Conservation (phyloP, 75 land plant genomes). For the Cryptomeria japonica region DNA sequence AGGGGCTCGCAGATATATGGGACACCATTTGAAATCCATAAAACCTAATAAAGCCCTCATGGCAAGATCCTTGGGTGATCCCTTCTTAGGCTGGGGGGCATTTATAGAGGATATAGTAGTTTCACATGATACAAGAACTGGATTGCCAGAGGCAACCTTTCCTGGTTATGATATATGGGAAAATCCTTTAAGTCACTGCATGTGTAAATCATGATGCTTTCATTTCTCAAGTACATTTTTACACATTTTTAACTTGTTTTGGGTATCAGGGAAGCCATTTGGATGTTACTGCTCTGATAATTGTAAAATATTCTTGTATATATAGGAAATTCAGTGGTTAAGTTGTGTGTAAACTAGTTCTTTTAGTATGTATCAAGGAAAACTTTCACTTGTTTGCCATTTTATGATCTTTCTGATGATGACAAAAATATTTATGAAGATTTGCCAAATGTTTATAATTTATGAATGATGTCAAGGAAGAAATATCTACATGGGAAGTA, state of each 20-base stretch:
- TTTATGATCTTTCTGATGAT: neutral
- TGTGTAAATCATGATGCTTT: constrained; percentile 67
- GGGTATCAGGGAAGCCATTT: neutral
- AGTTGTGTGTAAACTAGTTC: neutral
- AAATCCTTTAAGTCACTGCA: constrained; percentile 90
- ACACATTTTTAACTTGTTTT: neutral
- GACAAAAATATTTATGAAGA: neutral
- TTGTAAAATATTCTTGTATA: neutral
- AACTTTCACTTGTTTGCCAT: neutral
- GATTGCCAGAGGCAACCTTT: constrained; percentile 88
- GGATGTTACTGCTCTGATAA: neutral
- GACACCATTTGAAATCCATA: constrained; percentile 84
- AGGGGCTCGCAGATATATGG: constrained; percentile 85
- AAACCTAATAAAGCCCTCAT: constrained; percentile 94
- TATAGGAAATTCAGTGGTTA: neutral
- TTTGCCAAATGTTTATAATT: too few relatives aligned
- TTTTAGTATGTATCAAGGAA: neutral
- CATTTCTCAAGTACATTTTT: neutral
- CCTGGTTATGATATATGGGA: constrained; percentile 93
- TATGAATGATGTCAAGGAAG: too few relatives aligned
- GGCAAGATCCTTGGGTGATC: constrained; percentile 94
- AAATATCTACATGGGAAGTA: too few relatives aligned
- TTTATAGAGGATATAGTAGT: constrained; percentile 79
- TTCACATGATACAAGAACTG: constrained; percentile 88
- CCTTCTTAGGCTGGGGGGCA: constrained; percentile 84